Evolutionary conservation across 371 early-diverging fungal genomes (phyloP).

Genomic region (Lichtheimia corymbifera): DNA sequence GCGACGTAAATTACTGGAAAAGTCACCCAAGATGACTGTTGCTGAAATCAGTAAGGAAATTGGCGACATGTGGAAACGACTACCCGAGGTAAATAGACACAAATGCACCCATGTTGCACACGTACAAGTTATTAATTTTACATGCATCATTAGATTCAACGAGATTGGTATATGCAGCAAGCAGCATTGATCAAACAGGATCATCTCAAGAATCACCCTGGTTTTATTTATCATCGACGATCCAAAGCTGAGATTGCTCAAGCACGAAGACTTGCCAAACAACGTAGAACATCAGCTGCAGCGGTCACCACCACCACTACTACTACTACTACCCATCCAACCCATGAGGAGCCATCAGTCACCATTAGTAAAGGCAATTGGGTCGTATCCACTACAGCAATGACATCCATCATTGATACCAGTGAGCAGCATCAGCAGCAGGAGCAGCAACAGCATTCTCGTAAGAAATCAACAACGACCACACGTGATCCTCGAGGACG

Average conservation of each 20-base stretch:
- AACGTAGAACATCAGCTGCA: constrained; percentile 6
- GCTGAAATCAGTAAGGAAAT: constrained; percentile 60
- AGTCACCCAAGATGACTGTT: constrained; percentile 58
- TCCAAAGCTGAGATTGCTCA: constrained; percentile 62
- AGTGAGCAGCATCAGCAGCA: not conserved
- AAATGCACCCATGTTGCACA: not conserved
- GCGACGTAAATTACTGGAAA: constrained; percentile 53
- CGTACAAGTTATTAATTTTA: not conserved
- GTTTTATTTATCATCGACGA: constrained; percentile 62
- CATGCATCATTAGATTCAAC: constrained; percentile 24
- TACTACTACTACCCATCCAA: not conserved
- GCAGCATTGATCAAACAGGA: constrained; percentile 58
- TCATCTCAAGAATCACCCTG: constrained; percentile 59
- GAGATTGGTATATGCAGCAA: constrained; percentile 35
- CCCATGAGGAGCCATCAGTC: not conserved
- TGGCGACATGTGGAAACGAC: constrained; percentile 53
- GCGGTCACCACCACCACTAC: not conserved
- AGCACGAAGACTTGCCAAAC: constrained; percentile 39
- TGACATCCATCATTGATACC: not conserved
- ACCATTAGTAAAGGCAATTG: not conserved
- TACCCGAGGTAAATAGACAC: not conserved
- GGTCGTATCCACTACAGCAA: not conserved
- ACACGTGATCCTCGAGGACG: constrained; percentile 50
- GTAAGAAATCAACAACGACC: not conserved
- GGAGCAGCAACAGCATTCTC: not conserved